A percentile compares a stretch with the other conserved stretches of the same genome.
Conservation (phyloP, 371 early-diverging fungal species). For the Lichtheimia corymbifera region DNA sequence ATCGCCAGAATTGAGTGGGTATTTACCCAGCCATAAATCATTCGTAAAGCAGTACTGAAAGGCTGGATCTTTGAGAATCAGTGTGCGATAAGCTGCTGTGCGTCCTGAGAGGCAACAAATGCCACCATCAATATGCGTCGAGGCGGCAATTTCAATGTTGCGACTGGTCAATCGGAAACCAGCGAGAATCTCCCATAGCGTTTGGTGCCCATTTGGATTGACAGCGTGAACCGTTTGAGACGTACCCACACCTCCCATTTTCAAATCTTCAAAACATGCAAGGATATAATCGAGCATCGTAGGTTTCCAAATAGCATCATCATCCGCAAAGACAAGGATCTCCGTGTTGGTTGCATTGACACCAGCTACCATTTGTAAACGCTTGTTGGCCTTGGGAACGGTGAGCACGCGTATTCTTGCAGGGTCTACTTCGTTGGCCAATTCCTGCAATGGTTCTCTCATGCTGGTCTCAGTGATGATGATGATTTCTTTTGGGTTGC, state of each 20-base stretch:
- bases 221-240: conserved; percentile 64
- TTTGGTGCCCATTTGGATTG: conserved; percentile 56
- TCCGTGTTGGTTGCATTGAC: conserved; percentile 65
- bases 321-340: conserved; percentile 70
- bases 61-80: conserved; percentile 68
- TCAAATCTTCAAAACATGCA: conserved; percentile 70
- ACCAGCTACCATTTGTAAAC: conserved; percentile 72
- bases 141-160: conserved; percentile 71
- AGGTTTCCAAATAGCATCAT: conserved; percentile 68
- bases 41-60: conserved; percentile 73
- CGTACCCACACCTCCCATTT: conserved; percentile 75
- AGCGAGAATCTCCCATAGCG: conserved; percentile 72
- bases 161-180: conserved; percentile 69
- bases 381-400: conserved; percentile 63
- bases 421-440: conserved; percentile 56
- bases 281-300: conserved; percentile 62
- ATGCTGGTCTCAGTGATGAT: conserved; percentile 57
- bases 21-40: conserved; percentile 69
- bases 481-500: conserved; percentile 64
- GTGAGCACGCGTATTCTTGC: conserved; percentile 48
- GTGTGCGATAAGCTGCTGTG: conserved; percentile 72
- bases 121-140: conserved; percentile 76
- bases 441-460: conserved; percentile 49
- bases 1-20: conserved; percentile 73
- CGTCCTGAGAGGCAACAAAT: conserved; percentile 75